Evolutionary conservation across 225 moss, liverwort and hornwort genomes (phyloP).

Genomic region (Bryum argenteum): DNA sequence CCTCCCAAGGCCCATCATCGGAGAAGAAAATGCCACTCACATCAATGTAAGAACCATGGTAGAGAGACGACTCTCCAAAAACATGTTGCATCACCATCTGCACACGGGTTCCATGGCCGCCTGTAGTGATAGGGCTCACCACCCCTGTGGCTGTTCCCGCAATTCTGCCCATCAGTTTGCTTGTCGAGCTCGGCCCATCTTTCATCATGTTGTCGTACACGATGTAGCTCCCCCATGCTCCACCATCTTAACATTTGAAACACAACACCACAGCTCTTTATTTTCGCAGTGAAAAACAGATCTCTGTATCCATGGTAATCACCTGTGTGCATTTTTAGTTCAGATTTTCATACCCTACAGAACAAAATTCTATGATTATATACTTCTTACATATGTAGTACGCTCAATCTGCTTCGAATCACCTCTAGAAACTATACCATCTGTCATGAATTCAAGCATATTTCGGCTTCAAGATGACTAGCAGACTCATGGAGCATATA

Average conservation of each 20-base stretch:
- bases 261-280: too few relatives aligned
- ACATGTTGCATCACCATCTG: background rate
- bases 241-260: background rate
- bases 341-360: too few relatives aligned
- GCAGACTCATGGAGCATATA: too few relatives aligned
- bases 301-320: background rate
- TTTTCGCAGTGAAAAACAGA: too few relatives aligned
- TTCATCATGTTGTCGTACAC: background rate
- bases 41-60: background rate
- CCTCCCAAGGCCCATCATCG: background rate
- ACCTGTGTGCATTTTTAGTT: background rate
- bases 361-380: too few relatives aligned
- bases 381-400: too few relatives aligned
- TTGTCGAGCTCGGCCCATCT: accelerated
- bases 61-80: background rate
- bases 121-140: background rate
- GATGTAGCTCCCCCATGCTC: background rate
- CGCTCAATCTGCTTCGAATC: too few relatives aligned
- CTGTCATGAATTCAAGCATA: too few relatives aligned
- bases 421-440: too few relatives aligned
- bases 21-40: background rate
- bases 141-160: background rate
- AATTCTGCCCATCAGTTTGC: background rate
- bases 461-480: too few relatives aligned
- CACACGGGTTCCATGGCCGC: background rate